Evolutionary conservation across 176 grass and related monocot genomes (phyloP), one percentile per base, ranked within the genome.

Genomic region (Oryza longistaminata): DNA sequence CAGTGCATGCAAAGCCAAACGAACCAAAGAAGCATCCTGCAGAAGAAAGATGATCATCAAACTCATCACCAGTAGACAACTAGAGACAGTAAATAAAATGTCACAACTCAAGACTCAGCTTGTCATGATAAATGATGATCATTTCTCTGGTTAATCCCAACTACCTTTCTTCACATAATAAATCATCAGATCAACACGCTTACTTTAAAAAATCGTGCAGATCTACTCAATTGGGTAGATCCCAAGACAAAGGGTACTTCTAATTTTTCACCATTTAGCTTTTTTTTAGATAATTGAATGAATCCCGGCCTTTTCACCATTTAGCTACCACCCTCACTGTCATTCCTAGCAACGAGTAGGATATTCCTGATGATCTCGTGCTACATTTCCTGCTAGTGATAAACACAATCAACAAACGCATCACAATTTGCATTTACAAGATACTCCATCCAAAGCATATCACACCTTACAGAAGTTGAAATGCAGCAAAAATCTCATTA

Each of bases 21-120:
- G 91, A 71, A 98, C 93, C 89, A 98, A 88, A 31, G 75, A 81
- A 83, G 87, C 35, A 68, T 98, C 93, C 93, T 98, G 88, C 76
- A 94, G 42, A 86, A 82, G 39, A 83, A 66, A 75, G 46, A 77
- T 65, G 22, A 72, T 22, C 71, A 39, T 52, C 66, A 40, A 19
- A 74, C 26, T 65, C 33, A 71, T 81, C 65, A 82, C 39, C 48
- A 33, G 39, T 40, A 75, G 26, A 71, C 0, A 24, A 22, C 19
- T 62, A 62, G 1, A 22, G 9, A 76, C 34, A 43, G 3, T 1
- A 71, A 87, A 78, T 77, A 73, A 3, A 79, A 74, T 4, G 26
- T 29, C 22, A 68, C 15, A 73, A 35, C 12, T 73, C 5, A 17
- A 13, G 55, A 2, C 55, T 11, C 29, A 42, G 35, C 24, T 27